phyloP scores from a whole-genome alignment of 441 rosid genomes.

The Melastoma candidum region DNA sequence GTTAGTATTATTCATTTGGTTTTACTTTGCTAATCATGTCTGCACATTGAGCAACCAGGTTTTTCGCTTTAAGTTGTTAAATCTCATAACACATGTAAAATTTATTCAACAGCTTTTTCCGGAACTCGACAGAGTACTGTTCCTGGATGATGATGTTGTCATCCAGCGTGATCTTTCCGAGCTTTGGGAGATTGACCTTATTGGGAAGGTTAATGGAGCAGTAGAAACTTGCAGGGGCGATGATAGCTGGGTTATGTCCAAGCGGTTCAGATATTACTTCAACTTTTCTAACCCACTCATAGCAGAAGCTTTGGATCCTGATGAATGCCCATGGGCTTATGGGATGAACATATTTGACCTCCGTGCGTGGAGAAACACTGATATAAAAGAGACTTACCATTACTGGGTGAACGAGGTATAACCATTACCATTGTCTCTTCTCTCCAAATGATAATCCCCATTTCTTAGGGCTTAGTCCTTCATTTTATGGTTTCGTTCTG shows the following conservation, averaged over 20 bases:
- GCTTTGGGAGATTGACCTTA: slow-evolving; percentile 88
- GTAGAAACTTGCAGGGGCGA: slow-evolving; percentile 97
- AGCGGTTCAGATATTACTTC: slow-evolving; percentile 89
- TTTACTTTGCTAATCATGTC: no score
- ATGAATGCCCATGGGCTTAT: slow-evolving; percentile 99
- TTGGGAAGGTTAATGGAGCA: slow-evolving; percentile 93
- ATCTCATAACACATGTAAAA: slow-evolving; percentile 7
- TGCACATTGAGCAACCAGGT: no score
- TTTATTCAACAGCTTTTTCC: slow-evolving; percentile 79
- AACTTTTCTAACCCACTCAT: slow-evolving; percentile 92
- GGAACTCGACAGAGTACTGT: slow-evolving; percentile 85
- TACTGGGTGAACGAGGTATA: slow-evolving; percentile 88
- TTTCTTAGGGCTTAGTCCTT: neutral
- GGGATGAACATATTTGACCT: slow-evolving; percentile 98
- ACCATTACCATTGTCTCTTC: slow-evolving; percentile 1
- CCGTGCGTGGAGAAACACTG: slow-evolving; percentile 77
- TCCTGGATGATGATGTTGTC: slow-evolving; percentile 92
- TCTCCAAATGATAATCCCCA: neutral
- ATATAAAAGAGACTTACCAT: slow-evolving; percentile 84
- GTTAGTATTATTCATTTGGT: no score
- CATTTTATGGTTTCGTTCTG: no score
- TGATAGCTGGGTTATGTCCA: slow-evolving; percentile 97
- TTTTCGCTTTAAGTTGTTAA: neutral
- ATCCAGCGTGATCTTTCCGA: slow-evolving; percentile 86
- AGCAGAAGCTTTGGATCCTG: slow-evolving; percentile 66